Conservation (phyloP, 208 protist genomes). For the Trypanosoma theileri region DNA sequence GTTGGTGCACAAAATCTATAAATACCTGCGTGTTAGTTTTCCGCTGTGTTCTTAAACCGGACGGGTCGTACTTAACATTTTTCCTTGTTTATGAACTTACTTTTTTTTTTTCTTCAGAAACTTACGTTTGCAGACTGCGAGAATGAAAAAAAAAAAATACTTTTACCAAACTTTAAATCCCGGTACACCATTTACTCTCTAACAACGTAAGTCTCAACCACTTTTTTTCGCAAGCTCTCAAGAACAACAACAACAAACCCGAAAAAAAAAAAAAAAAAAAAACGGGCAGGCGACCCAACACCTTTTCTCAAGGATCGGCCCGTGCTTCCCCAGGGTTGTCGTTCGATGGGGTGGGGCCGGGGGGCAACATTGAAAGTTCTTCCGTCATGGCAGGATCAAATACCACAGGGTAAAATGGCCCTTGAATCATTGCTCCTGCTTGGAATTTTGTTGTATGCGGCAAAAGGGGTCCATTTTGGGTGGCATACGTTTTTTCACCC, state of each 20-base stretch:
- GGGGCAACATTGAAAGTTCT: slow-evolving; percentile 49
- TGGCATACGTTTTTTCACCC: slow-evolving; percentile 50
- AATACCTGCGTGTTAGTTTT: no score
- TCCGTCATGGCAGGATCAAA: slow-evolving; percentile 84
- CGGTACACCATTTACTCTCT: no score
- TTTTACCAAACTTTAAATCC: neutral
- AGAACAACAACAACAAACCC: no score
- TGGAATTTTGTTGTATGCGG: slow-evolving; percentile 75
- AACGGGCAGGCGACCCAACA: neutral
- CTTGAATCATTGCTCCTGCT: slow-evolving; percentile 52
- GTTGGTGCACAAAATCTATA: no score
- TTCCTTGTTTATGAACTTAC: no score
- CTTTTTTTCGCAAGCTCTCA: neutral
- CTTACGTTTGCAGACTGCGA: no score
- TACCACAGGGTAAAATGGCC: slow-evolving; percentile 74
- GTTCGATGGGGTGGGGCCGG: neutral
- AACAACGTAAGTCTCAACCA: slow-evolving; percentile 6
- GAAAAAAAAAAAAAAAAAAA: no score
- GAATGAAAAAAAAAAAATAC: neutral
- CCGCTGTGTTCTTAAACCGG: no score
- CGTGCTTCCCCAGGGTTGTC: neutral
- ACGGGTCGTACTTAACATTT: no score
- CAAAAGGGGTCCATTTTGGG: slow-evolving; percentile 65
- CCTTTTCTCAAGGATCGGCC: neutral
- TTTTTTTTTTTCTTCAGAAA: no score